Base-by-base conservation (phyloP, 2,329 filamentous ascomycete species). In the Pseudocercospora ulei region DNA sequence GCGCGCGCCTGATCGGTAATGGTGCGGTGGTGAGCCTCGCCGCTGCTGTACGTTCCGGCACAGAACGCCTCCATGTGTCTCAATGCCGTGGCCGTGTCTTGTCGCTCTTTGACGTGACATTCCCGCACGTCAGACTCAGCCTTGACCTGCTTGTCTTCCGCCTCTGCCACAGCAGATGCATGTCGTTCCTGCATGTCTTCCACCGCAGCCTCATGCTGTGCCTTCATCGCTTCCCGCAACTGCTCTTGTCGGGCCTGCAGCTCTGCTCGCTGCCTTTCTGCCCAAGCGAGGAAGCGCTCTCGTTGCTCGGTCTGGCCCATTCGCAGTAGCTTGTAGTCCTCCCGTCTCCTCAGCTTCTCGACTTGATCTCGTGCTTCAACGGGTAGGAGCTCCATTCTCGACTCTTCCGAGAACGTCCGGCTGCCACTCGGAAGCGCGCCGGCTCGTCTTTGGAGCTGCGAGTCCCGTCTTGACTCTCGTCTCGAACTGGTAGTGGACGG, bases 11-110 rank as follows among this genome's bases (percentile, higher is more conserved):
- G 61, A 7, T 65, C 63, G 1, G 66, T 67, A n/a, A 69, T 60
- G 1, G 41, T 45, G 16, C 65, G 53, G 18, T 54, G 44, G 34
- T 62, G 59, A 1, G 45, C 45, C 17, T 55, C 49, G 5, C 56
- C 58, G 19, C 40, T 50, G 16, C 49, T 49, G 24, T 55, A 55
- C 5, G 47, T 57, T 7, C 64, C 65, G 3, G 59, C 57, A 40
- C 66, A 69, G 44, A 67, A 70, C 3, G 65, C 65, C 41, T 67
- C 64, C 59, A 69, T 68, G 43, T 69, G 62, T 43, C 63, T 65
- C 2, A 69, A 49, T 0, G 65, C 66, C 2, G 64, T 67, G 0
- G 60, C 62, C 7, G 60, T 60, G 47, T 67, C 66, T 23, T 62
- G 58, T 7, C 54, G 52, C 43, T 68, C 67, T 16, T 61, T 53